Percentiles rank a stretch among this genome's conserved stretches.
phyloP scores from a whole-genome alignment of 768 basidiomycete genomes.

The Dioszegia hungarica region DNA sequence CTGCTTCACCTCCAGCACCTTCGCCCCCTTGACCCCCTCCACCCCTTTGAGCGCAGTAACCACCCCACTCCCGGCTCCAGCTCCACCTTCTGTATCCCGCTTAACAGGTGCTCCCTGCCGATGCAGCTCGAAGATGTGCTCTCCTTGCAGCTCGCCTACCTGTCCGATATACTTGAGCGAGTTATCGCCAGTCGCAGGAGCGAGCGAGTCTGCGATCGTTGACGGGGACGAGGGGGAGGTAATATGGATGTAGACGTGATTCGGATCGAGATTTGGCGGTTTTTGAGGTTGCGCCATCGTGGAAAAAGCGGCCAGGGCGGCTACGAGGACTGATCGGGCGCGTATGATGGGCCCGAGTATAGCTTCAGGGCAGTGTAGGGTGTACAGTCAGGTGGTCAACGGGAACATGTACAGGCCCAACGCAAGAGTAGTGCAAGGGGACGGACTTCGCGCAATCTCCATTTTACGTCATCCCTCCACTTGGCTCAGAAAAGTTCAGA shows the following conservation, averaged over 20 bases:
- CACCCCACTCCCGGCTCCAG: not conserved
- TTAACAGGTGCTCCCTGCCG: constrained; percentile 11
- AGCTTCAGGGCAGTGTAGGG: too few species aligned
- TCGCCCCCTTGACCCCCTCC: constrained; percentile 27
- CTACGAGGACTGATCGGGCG: not conserved
- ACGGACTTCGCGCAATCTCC: too few species aligned
- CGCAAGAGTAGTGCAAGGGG: too few species aligned
- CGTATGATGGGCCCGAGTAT: not conserved
- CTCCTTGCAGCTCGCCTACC: constrained; percentile 36
- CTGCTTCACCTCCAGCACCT: constrained; percentile 32
- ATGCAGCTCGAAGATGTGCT: constrained; percentile 32
- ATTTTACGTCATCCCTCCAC: too few species aligned
- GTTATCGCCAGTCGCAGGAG: not conserved
- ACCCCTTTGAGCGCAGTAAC: constrained; percentile 16
- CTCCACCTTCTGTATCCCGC: constrained; percentile 4
- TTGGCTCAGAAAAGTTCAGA: too few species aligned
- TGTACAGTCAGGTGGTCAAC: too few species aligned
- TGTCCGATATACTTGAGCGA: constrained; percentile 24
- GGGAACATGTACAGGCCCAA: too few species aligned
- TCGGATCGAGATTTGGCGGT: constrained; percentile 27
- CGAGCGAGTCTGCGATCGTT: not conserved
- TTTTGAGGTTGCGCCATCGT: constrained; percentile 14
- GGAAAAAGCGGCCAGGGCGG: not conserved
- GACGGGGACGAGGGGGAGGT: constrained; percentile 18
- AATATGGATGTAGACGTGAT: constrained; percentile 33